A percentile compares a stretch with the other conserved stretches of the same genome.
Evolutionary conservation across 83 land plant genomes (phyloP).

Genomic region (Larix sibirica): DNA sequence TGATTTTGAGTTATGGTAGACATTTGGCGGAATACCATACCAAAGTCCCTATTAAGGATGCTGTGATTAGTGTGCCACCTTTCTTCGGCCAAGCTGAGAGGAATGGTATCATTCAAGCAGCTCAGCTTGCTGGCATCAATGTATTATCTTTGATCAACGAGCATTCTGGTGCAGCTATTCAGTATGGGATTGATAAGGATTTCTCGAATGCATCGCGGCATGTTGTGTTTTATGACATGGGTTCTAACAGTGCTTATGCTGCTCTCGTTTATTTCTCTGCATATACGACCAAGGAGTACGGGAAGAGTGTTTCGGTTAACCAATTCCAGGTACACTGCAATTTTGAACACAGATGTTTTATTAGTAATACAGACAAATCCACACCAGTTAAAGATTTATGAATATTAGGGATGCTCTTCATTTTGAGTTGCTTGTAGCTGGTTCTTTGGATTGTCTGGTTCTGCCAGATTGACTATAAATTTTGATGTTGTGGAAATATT

Average conservation of each 20-base stretch:
- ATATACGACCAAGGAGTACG: slow-evolving; percentile 77
- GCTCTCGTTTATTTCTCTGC: slow-evolving; percentile 86
- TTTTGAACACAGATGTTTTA: neutral
- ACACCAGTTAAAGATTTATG: too few species aligned
- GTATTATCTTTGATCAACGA: slow-evolving; percentile 84
- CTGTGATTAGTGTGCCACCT: slow-evolving; percentile 86
- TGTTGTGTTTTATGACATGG: slow-evolving; percentile 97
- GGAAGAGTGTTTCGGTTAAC: slow-evolving; percentile 78
- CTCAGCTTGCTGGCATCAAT: slow-evolving; percentile 83
- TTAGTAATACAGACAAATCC: too few species aligned
- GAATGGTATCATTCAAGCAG: slow-evolving; percentile 70
- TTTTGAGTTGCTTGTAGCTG: too few species aligned
- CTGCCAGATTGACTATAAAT: too few species aligned
- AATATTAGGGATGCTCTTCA: too few species aligned
- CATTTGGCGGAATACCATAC: slow-evolving; percentile 74
- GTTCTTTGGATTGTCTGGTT: too few species aligned
- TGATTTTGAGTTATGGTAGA: slow-evolving; percentile 67
- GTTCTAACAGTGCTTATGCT: slow-evolving; percentile 83
- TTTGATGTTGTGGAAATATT: too few species aligned
- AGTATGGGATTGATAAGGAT: slow-evolving; percentile 97
- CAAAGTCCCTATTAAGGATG: slow-evolving; percentile 67
- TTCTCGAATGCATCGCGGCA: slow-evolving; percentile 74
- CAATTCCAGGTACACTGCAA: slow-evolving; percentile 74
- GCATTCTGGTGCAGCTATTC: slow-evolving; percentile 94
- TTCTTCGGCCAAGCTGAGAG: slow-evolving; percentile 93